Percentiles rank a stretch among this genome's conserved stretches.
Conservation (phyloP, 805 yeast genomes). For the Lipomyces japonicus region DNA sequence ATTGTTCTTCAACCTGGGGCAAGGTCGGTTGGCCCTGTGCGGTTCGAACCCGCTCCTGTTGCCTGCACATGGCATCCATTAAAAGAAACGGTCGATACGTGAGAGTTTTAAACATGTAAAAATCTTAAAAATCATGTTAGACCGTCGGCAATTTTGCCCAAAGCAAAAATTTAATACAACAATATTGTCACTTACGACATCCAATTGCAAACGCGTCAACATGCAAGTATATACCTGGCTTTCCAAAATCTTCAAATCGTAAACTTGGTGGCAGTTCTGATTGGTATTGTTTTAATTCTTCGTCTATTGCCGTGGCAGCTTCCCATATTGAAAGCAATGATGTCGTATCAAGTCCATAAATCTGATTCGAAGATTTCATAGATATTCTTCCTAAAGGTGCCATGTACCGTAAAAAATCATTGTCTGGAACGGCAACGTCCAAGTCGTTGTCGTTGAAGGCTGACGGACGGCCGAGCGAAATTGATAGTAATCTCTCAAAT, state of each 20-base stretch:
- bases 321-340: conserved; percentile 24
- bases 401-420: conserved; percentile 25
- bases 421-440: conserved; percentile 15
- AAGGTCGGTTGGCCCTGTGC: conserved; percentile 7
- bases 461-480: conserved; percentile 23
- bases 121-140: too few species aligned
- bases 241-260: conserved; percentile 24
- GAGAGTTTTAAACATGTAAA: conserved; percentile 21
- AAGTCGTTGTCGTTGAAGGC: conserved; percentile 22
- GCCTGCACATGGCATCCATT: conserved; percentile 17
- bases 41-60: conserved; percentile 9
- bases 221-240: conserved; percentile 20
- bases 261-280: conserved; percentile 15
- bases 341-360: conserved; percentile 15
- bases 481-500: conserved; percentile 16
- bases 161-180: not conserved
- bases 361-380: conserved; percentile 16
- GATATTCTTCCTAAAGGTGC: conserved; percentile 19
- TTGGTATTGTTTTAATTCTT: conserved; percentile 10
- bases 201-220: conserved; percentile 27
- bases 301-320: conserved; percentile 15
- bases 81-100: conserved; percentile 25
- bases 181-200: conserved; percentile 13
- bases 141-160: not conserved
- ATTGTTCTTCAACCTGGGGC: conserved; percentile 10